Base-by-base conservation (phyloP, 148 eudicot species). In the Pharnaceum exiguum region DNA sequence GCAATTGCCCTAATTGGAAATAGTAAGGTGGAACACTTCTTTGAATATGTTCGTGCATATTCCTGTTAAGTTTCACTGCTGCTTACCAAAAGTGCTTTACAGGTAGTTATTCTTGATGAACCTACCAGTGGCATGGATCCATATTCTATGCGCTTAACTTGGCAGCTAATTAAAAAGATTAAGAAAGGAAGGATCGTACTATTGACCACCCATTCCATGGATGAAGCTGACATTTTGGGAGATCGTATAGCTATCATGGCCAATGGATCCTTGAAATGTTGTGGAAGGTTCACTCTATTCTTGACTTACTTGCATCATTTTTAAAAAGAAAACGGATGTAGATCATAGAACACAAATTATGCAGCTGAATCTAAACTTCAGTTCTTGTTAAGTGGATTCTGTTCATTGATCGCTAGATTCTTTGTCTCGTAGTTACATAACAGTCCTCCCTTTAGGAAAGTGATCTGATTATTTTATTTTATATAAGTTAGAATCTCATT, bases 91-190 rank as follows among this genome's bases (percentile, higher is more conserved):
- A 19, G 35, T 35, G 21, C 69, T 60, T 51, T 49, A 62, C 69
- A 87, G 97, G 82, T 94, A 51, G 74, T 94, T 66, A 75, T 94
- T 79, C 91, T 94, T 32, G 99, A 94, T 70, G 99, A 94, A 66
- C 99, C 99, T 43, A 94, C 99, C 22, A 94, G 99, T 69, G 99
- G 99, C 71, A 94, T 94, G 99, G 99, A 94, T 80, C 99, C 99
- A 38, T 94, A 94, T 76, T 94, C 99, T 54, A 94, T 89, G 99
- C 79, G 96, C 60, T 68, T 94, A 82, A 94, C 96, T 22, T 94
- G 99, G 99, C 99, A 94, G 62, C 62, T 89, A 29, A 94, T 94
- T 17, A 89, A 86, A 69, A 89, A 75, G 63, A 62, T 85, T 31
- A 94, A 84, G 79, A 94, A 94, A 71, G 99, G 99, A 44, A 83